Base-by-base conservation (phyloP, 345 rosid species). In the Populus nigra region DNA sequence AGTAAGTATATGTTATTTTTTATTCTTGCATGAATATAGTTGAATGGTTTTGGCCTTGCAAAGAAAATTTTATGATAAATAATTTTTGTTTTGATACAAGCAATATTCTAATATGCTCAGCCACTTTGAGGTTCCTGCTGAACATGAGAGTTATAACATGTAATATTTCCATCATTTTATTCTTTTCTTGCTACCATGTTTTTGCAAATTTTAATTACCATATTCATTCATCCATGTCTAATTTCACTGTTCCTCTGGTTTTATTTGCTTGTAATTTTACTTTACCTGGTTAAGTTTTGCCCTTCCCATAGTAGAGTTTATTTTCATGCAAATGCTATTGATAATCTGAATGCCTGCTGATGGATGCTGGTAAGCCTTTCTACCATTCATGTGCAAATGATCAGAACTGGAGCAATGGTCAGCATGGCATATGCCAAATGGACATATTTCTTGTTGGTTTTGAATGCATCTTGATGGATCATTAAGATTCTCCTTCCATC, bases 1-100 rank as follows among this genome's bases (percentile, higher is more conserved):
- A 90, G 99, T 96, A 92, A 92, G 68, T 76, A 43, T 18, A 31
- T 33, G 22, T 65, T 36, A 57, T 75, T 68, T 38, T 35, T 35
- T 16, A 15, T 41, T 69, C 47, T 62, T 18, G 15, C 65, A 39
- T 47, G 18, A 8, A 49, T 16, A 31, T 27, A 38, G 36, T 15
- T 20, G 12, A 38, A 20, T 77, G 22, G 18, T 7, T 35, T 53
- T 33, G 23, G 27, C 33, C 49, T 36, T 65, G 36, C 8, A 20
- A 29, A 5, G 35, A 57, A 22, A 20, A 11, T 15, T 23, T 8
- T 43, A 29, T 69, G 62, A 29, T 59, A 20, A 68, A 18, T 27
- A 66, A 66, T 7, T 57, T 41, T 20, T 68, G 41, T 57, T 27
- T 63, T 71, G 11, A 15, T 77, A 66, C 9, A 43, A 27, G 27